phyloP scores from a whole-genome alignment of 345 rosid species.

The Syzygium aqueum region DNA sequence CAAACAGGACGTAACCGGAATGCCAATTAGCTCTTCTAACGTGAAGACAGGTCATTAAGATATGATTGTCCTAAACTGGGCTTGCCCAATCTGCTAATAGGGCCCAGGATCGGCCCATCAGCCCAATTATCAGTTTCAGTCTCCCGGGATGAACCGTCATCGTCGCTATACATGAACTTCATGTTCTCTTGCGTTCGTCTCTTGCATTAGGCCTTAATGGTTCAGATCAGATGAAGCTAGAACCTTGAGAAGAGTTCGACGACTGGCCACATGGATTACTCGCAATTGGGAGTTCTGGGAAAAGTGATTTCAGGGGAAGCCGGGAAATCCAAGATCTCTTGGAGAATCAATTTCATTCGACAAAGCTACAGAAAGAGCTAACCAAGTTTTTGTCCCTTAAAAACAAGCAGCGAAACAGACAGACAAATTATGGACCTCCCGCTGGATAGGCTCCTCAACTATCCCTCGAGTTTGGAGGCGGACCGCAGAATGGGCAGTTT shows the following conservation, averaged over 20 bases:
- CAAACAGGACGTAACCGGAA: background rate
- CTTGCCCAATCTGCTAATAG: background rate
- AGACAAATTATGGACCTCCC: slow-evolving; percentile 50
- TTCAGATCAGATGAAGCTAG: slow-evolving; percentile 23
- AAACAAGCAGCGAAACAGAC: slow-evolving; percentile 29
- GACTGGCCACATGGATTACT: slow-evolving; percentile 79
- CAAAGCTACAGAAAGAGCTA: slow-evolving; percentile 60
- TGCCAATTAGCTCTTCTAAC: background rate
- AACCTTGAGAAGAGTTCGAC: slow-evolving; percentile 53
- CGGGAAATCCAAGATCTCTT: slow-evolving; percentile 21
- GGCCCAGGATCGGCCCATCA: background rate
- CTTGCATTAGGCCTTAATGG: slow-evolving; percentile 10
- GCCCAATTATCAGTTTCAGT: background rate
- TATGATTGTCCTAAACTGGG: background rate
- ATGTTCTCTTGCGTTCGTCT: background rate
- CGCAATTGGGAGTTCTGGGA: slow-evolving; percentile 83
- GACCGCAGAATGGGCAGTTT: slow-evolving; percentile 54
- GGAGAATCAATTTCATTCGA: slow-evolving; percentile 25
- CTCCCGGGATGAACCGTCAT: background rate
- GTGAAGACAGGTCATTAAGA: background rate
- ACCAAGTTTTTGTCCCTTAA: slow-evolving; percentile 50
- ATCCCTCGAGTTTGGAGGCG: slow-evolving; percentile 87
- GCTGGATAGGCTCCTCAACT: slow-evolving; percentile 73
- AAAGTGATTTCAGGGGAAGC: slow-evolving; percentile 16
- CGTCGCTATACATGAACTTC: background rate